These are phyloP conservation scores for Penicillium silybi DNA, from an alignment of 495 filamentous ascomycete genomes.

Conservation along the genomic window DNA sequence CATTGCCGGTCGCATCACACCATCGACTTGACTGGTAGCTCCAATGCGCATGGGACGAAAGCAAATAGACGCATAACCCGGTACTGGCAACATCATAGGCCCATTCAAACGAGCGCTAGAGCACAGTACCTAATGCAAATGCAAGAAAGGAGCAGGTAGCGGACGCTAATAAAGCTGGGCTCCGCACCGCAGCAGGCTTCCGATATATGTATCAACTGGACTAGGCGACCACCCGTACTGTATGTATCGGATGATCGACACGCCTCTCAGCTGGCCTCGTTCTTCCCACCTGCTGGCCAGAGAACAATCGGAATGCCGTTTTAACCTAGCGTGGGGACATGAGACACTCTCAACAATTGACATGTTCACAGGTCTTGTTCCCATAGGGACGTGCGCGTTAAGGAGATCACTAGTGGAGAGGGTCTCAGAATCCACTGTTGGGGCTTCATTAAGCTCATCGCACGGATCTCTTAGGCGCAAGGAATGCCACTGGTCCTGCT, in stretches of 20 bases:
- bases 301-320: not conserved
- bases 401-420: not conserved
- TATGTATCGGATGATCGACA: slow-evolving; percentile 7
- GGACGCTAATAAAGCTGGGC: not conserved
- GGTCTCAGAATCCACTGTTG: slow-evolving; percentile 6
- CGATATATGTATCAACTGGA: slow-evolving; percentile 9
- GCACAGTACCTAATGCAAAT: slow-evolving; percentile 1
- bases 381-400: not conserved
- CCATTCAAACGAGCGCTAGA: not conserved
- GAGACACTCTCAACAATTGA: not conserved
- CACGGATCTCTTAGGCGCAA: slow-evolving; percentile 11
- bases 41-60: not conserved
- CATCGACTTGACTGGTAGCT: not conserved
- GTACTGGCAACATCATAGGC: not conserved
- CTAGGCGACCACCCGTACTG: slow-evolving; percentile 1
- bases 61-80: not conserved
- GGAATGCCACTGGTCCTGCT: slow-evolving; percentile 1
- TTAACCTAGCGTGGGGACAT: not conserved
- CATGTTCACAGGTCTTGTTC: not conserved
- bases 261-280: slow-evolving; percentile 10
- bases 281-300: slow-evolving; percentile 1
- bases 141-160: not conserved
- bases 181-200: not conserved
- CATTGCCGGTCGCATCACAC: not conserved
- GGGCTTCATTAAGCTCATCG: slow-evolving; percentile 16